Base-by-base conservation (phyloP, 441 rosid genomes). In the Gossypium trilobum region DNA sequence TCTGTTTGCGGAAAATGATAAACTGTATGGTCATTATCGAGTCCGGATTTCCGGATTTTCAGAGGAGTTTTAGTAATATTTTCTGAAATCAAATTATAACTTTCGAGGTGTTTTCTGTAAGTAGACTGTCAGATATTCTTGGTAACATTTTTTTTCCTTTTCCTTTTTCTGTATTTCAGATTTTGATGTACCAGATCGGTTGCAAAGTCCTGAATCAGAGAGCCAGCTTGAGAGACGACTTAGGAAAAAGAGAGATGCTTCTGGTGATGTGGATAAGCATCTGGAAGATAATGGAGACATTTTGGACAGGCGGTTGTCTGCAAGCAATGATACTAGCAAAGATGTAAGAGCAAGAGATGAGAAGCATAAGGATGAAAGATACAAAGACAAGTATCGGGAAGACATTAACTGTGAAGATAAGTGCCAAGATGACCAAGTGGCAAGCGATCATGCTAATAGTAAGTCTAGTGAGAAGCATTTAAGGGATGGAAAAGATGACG, bases 331-430 rank as follows among this genome's bases (percentile, higher is more conserved):
- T 77, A 72, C 71, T 81, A 58, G 63, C n/a, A 86, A 84, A 82
- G 91, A 89, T 74, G 91, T 82, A 54, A 91, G 82, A 52, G 77
- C 69, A 1, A 95, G 87, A 74, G 96, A 81, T 68, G 97, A 88
- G 79, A 95, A 87, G 78, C 74, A 74, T 71, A 87, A 82, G 78
- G 92, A 89, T 75, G 92, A 85, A 22, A 86, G 72, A 62, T 73
- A 81, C 75, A 85, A 79, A 76, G 92, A 85, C 48, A 88, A 84
- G 79, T 76, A 81, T 51, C 78, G 78, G 16, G 96, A 88, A 68
- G 89, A 76, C 70, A 79, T 69, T 13, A 88, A 83, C 70, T 73
- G 78, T 78, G 97, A 89, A 71, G 80, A 74, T 69, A 93, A 78
- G 84, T 83, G 77, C 73, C 87, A 78, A 64, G 86, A 90, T 82